Evolutionary conservation across 768 basidiomycete genomes (phyloP).

Genomic region (Mycena belliarum): DNA sequence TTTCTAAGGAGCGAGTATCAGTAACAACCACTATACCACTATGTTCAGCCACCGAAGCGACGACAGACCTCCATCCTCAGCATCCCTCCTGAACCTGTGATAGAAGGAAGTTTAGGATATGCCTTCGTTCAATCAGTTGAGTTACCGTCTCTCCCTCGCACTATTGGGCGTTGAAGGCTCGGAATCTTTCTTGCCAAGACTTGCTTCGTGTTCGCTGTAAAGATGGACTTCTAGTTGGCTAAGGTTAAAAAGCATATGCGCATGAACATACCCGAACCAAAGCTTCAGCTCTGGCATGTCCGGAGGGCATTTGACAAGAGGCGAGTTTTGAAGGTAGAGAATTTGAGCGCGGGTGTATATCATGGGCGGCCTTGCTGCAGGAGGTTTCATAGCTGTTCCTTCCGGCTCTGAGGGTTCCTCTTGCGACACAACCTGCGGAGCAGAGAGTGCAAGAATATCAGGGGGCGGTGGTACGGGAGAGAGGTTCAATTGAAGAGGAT

Average conservation of each 20-base stretch:
- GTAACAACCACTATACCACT: slow-evolving; percentile 3
- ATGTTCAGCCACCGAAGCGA: slow-evolving; percentile 3
- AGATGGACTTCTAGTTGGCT: slow-evolving; percentile 22
- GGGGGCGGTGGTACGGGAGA: slow-evolving; percentile 7
- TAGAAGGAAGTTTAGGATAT: slow-evolving; percentile 22
- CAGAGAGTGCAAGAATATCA: slow-evolving; percentile 24
- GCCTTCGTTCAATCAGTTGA: too few species aligned
- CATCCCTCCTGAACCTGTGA: slow-evolving; percentile 71
- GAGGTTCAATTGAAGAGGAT: slow-evolving; percentile 19
- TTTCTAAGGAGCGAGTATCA: slow-evolving; percentile 35
- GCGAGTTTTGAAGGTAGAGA: slow-evolving; percentile 70
- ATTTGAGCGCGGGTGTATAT: slow-evolving; percentile 73
- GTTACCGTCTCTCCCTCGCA: slow-evolving; percentile 64
- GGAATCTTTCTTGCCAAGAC: slow-evolving; percentile 65
- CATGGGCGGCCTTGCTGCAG: slow-evolving; percentile 42
- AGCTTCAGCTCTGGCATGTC: slow-evolving; percentile 83
- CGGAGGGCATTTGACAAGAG: slow-evolving; percentile 66
- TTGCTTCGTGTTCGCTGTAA: slow-evolving; percentile 65
- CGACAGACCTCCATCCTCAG: slow-evolving; percentile 74
- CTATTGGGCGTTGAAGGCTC: slow-evolving; percentile 57
- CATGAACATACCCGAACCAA: slow-evolving; percentile 77
- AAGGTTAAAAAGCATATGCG: slow-evolving; percentile 17
- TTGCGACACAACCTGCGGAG: slow-evolving; percentile 23
- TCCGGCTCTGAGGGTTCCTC: slow-evolving; percentile 32
- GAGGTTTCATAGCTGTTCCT: slow-evolving; percentile 28